Evolutionary conservation across 2,329 filamentous ascomycete genomes (phyloP).

Genomic region (Fusarium sp.): DNA sequence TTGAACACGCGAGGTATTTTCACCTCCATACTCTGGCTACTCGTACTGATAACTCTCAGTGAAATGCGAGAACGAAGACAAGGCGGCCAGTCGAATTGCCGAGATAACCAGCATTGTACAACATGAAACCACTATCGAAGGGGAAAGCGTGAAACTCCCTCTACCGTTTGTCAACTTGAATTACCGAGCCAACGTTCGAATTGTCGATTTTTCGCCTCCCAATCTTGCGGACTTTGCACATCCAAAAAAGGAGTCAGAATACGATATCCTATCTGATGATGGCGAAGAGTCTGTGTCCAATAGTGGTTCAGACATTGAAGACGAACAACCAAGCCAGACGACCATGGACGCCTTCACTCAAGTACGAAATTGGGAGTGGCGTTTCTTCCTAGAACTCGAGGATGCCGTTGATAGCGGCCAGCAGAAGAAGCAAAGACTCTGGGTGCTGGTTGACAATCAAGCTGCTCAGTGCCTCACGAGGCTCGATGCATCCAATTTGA

Average conservation of each 20-base stretch:
- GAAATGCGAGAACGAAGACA: slow-evolving; percentile 59
- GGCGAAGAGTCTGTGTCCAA: slow-evolving; percentile 39
- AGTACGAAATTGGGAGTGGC: slow-evolving; percentile 78
- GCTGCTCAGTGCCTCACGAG: slow-evolving; percentile 62
- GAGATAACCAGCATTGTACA: slow-evolving; percentile 55
- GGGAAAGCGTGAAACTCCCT: slow-evolving; percentile 50
- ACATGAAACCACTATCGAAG: slow-evolving; percentile 59
- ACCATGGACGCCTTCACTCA: slow-evolving; percentile 42
- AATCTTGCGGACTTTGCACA: slow-evolving; percentile 77
- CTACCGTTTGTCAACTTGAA: slow-evolving; percentile 81
- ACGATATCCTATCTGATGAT: slow-evolving; percentile 62
- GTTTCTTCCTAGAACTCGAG: slow-evolving; percentile 82
- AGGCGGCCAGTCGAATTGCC: slow-evolving; percentile 52
- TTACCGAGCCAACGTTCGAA: slow-evolving; percentile 77
- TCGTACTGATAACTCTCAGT: slow-evolving; percentile 52
- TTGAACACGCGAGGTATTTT: slow-evolving; percentile 50
- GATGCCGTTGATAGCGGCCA: slow-evolving; percentile 62
- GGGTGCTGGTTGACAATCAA: slow-evolving; percentile 74
- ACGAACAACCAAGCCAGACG: slow-evolving; percentile 28
- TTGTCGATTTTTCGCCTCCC: slow-evolving; percentile 83
- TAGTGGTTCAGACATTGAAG: slow-evolving; percentile 26
- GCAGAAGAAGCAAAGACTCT: slow-evolving; percentile 63
- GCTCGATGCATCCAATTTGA: slow-evolving; percentile 67
- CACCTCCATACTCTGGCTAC: no score
- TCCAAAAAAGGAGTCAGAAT: slow-evolving; percentile 58